Conservation (phyloP, 2,329 filamentous ascomycete genomes). For the Lasiodiplodia gonubiensis region DNA sequence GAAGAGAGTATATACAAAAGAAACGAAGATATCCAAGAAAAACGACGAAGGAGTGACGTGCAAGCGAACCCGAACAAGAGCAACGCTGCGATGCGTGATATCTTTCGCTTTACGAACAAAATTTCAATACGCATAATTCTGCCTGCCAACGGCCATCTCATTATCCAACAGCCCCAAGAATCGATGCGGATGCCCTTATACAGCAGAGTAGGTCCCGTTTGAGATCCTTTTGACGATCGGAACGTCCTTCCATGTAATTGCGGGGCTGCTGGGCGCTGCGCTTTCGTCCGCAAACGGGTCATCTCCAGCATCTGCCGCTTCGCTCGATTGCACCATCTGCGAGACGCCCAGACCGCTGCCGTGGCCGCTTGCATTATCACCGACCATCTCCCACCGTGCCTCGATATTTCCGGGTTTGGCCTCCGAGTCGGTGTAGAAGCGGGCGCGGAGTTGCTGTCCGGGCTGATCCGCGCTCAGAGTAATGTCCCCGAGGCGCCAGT, state of each 20-base stretch:
- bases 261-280: conserved; percentile 39
- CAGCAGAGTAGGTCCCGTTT: conserved; percentile 42
- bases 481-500: conserved; percentile 81
- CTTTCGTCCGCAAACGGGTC: conserved; percentile 75
- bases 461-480: conserved; percentile 63
- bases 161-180: conserved; percentile 21
- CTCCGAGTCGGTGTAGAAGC: conserved; percentile 75
- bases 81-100: conserved; percentile 17
- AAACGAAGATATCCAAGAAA: neutral
- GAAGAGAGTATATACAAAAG: conserved; percentile 17
- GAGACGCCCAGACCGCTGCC: conserved; percentile 69
- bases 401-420: conserved; percentile 79
- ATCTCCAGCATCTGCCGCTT: conserved; percentile 52
- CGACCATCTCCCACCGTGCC: conserved; percentile 76
- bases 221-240: conserved; percentile 44
- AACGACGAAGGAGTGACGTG: conserved; percentile 11
- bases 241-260: conserved; percentile 42
- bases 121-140: conserved; percentile 11
- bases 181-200: conserved; percentile 5
- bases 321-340: conserved; percentile 49
- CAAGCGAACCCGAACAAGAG: neutral
- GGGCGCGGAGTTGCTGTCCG: conserved; percentile 79
- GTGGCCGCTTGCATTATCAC: conserved; percentile 53
- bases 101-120: conserved; percentile 15
- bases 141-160: conserved; percentile 18